Evolutionary conservation across 495 filamentous ascomycete species (phyloP), one percentile per base, ranked within the genome.

Genomic region (Podospora bellae-mahoneyi): DNA sequence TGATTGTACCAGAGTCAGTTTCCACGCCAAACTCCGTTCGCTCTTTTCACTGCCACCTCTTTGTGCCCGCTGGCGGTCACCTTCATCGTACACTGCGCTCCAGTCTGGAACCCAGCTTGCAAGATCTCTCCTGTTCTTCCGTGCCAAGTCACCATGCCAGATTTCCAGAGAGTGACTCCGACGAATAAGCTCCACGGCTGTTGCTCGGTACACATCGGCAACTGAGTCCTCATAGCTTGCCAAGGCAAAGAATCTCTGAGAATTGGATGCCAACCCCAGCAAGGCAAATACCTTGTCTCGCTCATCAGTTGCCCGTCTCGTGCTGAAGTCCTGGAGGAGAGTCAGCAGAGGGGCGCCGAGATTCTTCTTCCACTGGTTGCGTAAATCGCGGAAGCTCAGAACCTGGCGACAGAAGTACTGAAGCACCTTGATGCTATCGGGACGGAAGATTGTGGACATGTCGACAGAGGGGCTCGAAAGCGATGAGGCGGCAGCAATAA

Each of bases 241-340:
- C 19, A 9, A 9, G n/a, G 18, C n/a, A 9, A 60, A 6, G 13
- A 16, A 18, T 3, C 32, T 15, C 32, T 66, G 54, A 4, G 16
- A 3, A 3, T 15, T 19, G 3, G 20, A 26, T 6, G 16, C 30
- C n/a, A 66, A 15, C 2, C 65, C 65, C 7, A 66, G 20, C 28
- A 66, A 23, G 18, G 27, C 65, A 34, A 34, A 66, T 0, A 61
- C 57, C 18, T 66, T 66, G 57, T 66, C 65, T 27, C 65, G 65
- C 32, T 66, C 65, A 56, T 66, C 65, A 15, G 65, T 61, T 19
- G 65, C 55, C 56, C 30, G 65, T 5, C 65, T 19, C 27, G 54
- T n/a, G 28, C 54, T 59, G 30, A 66, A 66, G 54, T 66, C 26
- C 20, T 60, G 65, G 2, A 66, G 57, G 7, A 66, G 57, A 2